Percentiles rank a stretch among this genome's conserved stretches.
phyloP scores from a whole-genome alignment of 768 basidiomycete genomes.

The Cystobasidium tubakii region DNA sequence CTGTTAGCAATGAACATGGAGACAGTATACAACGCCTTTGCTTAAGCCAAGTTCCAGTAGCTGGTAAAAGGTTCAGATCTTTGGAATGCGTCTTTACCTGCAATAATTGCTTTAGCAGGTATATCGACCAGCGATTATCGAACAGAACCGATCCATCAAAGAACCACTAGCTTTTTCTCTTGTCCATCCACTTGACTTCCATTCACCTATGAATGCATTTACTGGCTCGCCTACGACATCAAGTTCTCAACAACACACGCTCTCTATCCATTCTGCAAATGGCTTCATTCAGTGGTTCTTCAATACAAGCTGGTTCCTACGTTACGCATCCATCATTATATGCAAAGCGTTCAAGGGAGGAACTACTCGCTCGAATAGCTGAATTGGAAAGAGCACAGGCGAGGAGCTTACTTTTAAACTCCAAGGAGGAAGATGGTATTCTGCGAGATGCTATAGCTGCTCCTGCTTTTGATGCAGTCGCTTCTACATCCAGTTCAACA shows the following conservation, averaged over 20 bases:
- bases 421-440: neutral
- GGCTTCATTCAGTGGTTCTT: neutral
- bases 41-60: too few species aligned
- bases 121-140: too few species aligned
- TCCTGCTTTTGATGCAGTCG: neutral
- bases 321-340: constrained; percentile 9
- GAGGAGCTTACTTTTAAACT: neutral
- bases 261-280: neutral
- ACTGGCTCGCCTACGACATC: neutral
- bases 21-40: too few species aligned
- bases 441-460: neutral
- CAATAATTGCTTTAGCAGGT: too few species aligned
- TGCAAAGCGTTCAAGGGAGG: neutral
- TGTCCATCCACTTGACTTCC: neutral
- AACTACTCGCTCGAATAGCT: constrained; percentile 23
- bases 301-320: constrained; percentile 1
- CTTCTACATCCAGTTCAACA: neutral
- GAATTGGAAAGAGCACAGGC: constrained; percentile 14
- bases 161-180: neutral
- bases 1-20: too few species aligned
- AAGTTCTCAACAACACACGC: neutral
- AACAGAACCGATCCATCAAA: too few species aligned
- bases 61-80: too few species aligned
- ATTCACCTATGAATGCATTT: neutral
- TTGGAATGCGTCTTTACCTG: too few species aligned